Base-by-base conservation (phyloP, 2,329 filamentous ascomycete genomes). In the Aspergillus bombycis region DNA sequence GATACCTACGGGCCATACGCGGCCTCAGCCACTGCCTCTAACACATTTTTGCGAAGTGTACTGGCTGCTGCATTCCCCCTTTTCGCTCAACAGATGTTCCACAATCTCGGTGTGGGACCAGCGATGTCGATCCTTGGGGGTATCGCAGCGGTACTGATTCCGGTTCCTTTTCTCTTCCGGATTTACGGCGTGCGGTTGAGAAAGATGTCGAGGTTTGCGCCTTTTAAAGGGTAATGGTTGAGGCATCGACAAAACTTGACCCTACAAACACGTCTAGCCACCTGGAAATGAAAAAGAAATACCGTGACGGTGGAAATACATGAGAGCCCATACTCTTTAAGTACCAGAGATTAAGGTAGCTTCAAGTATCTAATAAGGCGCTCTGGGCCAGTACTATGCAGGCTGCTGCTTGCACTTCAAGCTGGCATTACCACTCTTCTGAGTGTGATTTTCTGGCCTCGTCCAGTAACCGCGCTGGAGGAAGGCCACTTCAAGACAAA, bases 11-110 rank as follows among this genome's bases (percentile, higher is more conserved):
- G 69, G 7, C 64, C 73, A 1, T 82, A 81, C 62, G 80, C 80
- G 1, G 80, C 81, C 1, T 79, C 75, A 41, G 78, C 80, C 1
- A 77, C 77, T 0, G 77, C 79, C 0, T 79, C 80, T 1, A 79
- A 81, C 46, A 83, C 80, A 0, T 79, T 83, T 63, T 67, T 83
- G 11, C 72, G 81, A 16, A 53, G 50, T 21, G 28, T 19, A 9
- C 19, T 32, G n/a, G 50, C 26, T 7, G 50, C 50, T 8, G 50
- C 28, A 4, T 53, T 53, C 11, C 50, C 50, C 2, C 50, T 53
- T 19, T 53, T 53, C 14, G 16, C 28, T 3, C 3, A 19, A 9
- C 50, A 19, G 30, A 32, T 53, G 50, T 53, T n/a, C n/a, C 50
- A 21, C 4, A 11, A 28, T 10, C 30, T 53, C 4, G 50, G 50